phyloP scores from a whole-genome alignment of 257 asterid species.

The Capsicum pubescens region DNA sequence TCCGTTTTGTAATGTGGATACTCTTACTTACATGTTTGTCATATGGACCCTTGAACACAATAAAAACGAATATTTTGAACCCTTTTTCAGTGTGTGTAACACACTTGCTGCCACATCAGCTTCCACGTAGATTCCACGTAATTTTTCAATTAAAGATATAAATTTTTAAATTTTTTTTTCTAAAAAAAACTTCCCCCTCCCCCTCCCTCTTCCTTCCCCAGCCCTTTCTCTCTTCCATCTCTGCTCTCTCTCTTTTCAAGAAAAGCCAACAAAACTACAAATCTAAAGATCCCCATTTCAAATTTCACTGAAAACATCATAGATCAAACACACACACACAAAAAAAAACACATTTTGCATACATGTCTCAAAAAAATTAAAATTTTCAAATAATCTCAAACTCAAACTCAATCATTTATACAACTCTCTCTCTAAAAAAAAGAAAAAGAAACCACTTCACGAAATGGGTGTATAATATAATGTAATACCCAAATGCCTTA shows the following conservation, averaged over 20 bases:
- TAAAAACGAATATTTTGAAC: too few relatives aligned
- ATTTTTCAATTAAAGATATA: too few relatives aligned
- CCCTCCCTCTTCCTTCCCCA: too few relatives aligned
- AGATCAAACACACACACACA: neutral
- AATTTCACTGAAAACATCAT: neutral
- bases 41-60: too few relatives aligned
- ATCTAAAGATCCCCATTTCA: slow-evolving; percentile 1
- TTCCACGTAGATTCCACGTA: too few relatives aligned
- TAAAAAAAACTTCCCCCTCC: too few relatives aligned
- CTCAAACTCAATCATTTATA: slow-evolving; percentile 36
- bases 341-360: slow-evolving; percentile 15
- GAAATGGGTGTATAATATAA: neutral
- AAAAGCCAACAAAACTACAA: neutral
- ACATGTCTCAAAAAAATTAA: slow-evolving; percentile 37
- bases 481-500: neutral
- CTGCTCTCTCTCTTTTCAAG: neutral
- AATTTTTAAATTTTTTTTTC: too few relatives aligned
- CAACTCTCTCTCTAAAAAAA: neutral
- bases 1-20: too few relatives aligned
- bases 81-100: too few relatives aligned
- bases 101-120: too few relatives aligned
- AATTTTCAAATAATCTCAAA: slow-evolving; percentile 11
- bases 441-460: neutral
- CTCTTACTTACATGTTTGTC: too few relatives aligned
- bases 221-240: too few relatives aligned